These are phyloP conservation scores for Fragilaria crotonensis DNA, from an alignment of 108 stramenopile genomes.

Conservation along the genomic window DNA sequence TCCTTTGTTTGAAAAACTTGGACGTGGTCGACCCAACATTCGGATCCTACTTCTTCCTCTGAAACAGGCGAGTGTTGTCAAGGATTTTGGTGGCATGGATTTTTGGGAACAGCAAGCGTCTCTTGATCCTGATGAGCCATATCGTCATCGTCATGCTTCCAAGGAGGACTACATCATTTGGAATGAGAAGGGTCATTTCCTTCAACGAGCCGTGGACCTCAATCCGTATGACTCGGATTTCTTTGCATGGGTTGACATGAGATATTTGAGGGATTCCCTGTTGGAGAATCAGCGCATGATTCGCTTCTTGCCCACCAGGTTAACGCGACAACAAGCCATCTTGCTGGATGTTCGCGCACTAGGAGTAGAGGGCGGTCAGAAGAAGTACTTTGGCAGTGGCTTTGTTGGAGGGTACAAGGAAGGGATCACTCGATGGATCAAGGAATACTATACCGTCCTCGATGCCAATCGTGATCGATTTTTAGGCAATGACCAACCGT, in stretches of 20 bases:
- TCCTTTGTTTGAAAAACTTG: neutral
- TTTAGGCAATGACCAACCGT: constrained; percentile 2
- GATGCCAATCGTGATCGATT: neutral
- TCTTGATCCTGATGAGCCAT: neutral
- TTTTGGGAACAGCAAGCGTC: constrained; percentile 1
- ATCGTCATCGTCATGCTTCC: neutral
- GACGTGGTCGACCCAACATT: neutral
- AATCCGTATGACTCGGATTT: neutral
- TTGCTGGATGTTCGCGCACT: neutral
- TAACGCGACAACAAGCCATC: neutral
- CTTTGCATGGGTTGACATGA: constrained; percentile 4
- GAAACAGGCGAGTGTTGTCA: neutral
- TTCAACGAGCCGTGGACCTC: neutral
- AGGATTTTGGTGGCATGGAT: constrained; percentile 1
- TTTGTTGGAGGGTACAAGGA: constrained; percentile 2
- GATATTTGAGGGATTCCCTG: neutral
- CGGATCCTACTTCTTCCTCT: neutral
- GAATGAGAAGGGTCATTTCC: neutral
- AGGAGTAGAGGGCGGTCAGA: neutral
- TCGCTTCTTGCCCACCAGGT: neutral
- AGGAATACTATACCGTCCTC: constrained; percentile 1
- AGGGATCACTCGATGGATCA: constrained; percentile 1
- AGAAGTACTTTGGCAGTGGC: neutral
- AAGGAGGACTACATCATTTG: neutral
- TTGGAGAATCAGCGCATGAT: constrained; percentile 1